Conservation (phyloP, 1,284 basidiomycete genomes). For the Puccinia hordei region DNA sequence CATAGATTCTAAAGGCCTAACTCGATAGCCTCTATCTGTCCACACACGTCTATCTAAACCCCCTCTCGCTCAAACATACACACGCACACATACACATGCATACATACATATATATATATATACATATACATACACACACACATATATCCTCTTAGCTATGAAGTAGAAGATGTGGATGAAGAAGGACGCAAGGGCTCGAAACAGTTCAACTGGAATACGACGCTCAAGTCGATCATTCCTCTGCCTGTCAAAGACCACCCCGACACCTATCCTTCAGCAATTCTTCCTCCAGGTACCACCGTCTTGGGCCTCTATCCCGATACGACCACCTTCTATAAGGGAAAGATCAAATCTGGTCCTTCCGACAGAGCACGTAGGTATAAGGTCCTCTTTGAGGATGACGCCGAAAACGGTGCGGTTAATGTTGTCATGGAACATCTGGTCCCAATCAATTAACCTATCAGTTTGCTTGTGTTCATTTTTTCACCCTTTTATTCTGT, state of each 20-base stretch:
- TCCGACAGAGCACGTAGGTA: constrained; percentile 54
- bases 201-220: constrained; percentile 60
- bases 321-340: constrained; percentile 63
- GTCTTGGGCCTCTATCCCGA: constrained; percentile 64
- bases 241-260: constrained; percentile 61
- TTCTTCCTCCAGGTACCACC: constrained; percentile 59
- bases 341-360: constrained; percentile 58
- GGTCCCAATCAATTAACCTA: constrained; percentile 26
- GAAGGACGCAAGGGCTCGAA: constrained; percentile 43
- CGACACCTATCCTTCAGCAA: constrained; percentile 60
- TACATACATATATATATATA: too few species aligned
- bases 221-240: constrained; percentile 61
- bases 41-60: too few species aligned
- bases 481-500: background rate
- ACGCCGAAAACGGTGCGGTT: constrained; percentile 52
- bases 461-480: background rate
- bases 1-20: constrained; percentile 53
- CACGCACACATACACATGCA: too few species aligned
- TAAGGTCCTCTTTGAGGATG: constrained; percentile 57
- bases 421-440: constrained; percentile 42
- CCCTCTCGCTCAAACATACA: too few species aligned
- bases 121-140: background rate
- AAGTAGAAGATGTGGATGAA: constrained; percentile 56
- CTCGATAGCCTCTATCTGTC: constrained; percentile 57
- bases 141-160: constrained; percentile 53